Evolutionary conservation across 2,329 filamentous ascomycete species (phyloP).

Genomic region (Endothia cerciana): DNA sequence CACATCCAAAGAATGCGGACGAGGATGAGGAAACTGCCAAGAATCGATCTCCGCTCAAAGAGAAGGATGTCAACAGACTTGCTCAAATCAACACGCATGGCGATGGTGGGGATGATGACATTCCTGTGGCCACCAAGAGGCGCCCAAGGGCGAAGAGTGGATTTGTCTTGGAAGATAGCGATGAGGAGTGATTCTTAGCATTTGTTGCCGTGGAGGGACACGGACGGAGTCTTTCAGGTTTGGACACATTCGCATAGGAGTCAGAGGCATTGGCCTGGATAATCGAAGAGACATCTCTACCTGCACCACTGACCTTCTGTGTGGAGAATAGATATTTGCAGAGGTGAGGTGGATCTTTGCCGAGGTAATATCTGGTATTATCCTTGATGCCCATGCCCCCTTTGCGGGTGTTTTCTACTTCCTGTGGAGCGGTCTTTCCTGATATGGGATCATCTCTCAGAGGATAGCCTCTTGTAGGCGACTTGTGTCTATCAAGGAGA

Average conservation of each 20-base stretch:
- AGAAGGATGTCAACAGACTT: constrained; percentile 16
- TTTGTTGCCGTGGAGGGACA: background rate
- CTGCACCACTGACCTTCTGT: background rate
- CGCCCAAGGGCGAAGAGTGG: constrained; percentile 22
- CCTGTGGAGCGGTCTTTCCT: background rate
- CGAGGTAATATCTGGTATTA: background rate
- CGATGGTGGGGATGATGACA: constrained; percentile 20
- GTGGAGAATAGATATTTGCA: background rate
- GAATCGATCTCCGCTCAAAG: constrained; percentile 17
- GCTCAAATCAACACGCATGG: constrained; percentile 9
- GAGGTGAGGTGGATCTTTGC: background rate
- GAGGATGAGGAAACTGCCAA: background rate
- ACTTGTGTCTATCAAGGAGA: too few species aligned
- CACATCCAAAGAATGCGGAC: constrained; percentile 15
- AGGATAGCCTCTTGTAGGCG: too few species aligned
- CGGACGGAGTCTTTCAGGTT: background rate
- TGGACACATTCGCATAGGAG: background rate
- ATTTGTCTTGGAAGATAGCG: constrained; percentile 27
- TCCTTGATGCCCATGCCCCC: background rate
- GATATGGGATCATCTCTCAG: too few species aligned
- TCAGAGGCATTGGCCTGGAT: background rate
- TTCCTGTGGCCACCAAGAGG: constrained; percentile 21
- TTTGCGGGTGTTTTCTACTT: background rate
- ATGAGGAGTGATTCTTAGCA: constrained; percentile 19
- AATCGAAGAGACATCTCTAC: background rate